Base-by-base conservation (phyloP, 139 green algal species). In the Spirogloea muscicola region DNA sequence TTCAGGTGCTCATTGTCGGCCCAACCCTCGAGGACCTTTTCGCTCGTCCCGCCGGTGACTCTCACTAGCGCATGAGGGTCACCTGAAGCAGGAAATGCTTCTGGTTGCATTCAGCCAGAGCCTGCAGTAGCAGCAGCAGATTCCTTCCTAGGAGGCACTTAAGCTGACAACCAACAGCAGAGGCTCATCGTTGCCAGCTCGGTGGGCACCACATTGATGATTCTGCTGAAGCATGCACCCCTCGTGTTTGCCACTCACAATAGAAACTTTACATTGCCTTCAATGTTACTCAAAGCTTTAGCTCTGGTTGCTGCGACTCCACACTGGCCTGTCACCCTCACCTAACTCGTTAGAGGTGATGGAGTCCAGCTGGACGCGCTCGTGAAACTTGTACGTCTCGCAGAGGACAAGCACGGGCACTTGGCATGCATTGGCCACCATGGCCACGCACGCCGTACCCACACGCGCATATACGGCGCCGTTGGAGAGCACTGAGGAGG, bases 291-390 rank as follows among this genome's bases (percentile, higher is more conserved):
- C n/a, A n/a, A n/a, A n/a, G n/a, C 18, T 18, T 18, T 6, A 69
- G 7, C 7, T 18, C 57, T 25, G 16, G 18, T 25, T 5, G 31
- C 31, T 5, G 60, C 60, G 34, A 69, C 34, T 27, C 34, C 68
- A 33, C 55, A 29, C 61, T 40, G 66, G 40, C 81, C 46, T 49
- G 61, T n/a, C n/a, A 21, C 46, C 9, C 74, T 27, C 86, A 16
- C 91, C 89, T 51, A 98, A 86, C 85, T 99, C 94, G 71, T 99
- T 99, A 77, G 88, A 81, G 4, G 90, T 96, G 82, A 98, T 95
- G 40, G 82, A 76, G 73, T 86, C 82, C 18, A 87, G 37, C 2
- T 85, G 82, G 51, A 94, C 90, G 2, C 88, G 81, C 66, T 95
- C 90, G 43, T 91, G 86, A 67, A 99, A 98, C 87, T 98, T 98